phyloP scores from a whole-genome alignment of 2,329 filamentous ascomycete genomes.

The Colletotrichum sp. region DNA sequence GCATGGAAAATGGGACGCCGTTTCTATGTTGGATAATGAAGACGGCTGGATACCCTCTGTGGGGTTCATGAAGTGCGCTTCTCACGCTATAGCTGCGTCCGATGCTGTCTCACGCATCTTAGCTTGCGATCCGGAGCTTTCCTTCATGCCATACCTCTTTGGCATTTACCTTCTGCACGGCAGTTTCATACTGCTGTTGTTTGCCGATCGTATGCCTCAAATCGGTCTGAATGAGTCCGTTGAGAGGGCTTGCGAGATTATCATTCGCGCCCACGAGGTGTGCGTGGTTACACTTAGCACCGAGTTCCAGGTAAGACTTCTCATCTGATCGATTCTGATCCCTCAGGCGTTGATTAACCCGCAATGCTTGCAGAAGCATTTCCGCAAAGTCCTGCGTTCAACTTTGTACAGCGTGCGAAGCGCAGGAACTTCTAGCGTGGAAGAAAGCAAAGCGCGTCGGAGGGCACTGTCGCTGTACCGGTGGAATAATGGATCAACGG shows the following conservation, averaged over 20 bases:
- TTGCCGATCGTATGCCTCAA: slow-evolving; percentile 54
- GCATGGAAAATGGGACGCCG: not conserved
- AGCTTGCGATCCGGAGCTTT: slow-evolving; percentile 51
- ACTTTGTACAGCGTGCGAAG: not conserved
- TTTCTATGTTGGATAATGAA: slow-evolving; percentile 42
- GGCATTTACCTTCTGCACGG: slow-evolving; percentile 57
- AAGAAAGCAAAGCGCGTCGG: not conserved
- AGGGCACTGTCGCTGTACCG: not conserved
- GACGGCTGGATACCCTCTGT: slow-evolving; percentile 54
- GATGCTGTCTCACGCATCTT: slow-evolving; percentile 51
- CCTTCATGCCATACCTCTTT: slow-evolving; percentile 58
- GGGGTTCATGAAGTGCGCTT: slow-evolving; percentile 49
- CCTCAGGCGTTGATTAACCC: not conserved
- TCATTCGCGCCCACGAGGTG: slow-evolving; percentile 55
- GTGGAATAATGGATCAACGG: not conserved
- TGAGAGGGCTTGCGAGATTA: slow-evolving; percentile 53
- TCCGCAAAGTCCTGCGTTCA: not conserved
- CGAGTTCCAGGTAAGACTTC: not conserved
- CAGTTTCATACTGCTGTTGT: slow-evolving; percentile 53
- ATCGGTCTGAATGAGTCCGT: slow-evolving; percentile 49
- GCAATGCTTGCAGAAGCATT: not conserved
- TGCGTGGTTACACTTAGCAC: slow-evolving; percentile 51
- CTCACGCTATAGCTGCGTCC: slow-evolving; percentile 51
- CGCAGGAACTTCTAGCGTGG: not conserved
- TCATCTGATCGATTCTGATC: not conserved